Evolutionary conservation across 2,329 filamentous ascomycete genomes (phyloP).

Genomic region (Phialophora macrospora): DNA sequence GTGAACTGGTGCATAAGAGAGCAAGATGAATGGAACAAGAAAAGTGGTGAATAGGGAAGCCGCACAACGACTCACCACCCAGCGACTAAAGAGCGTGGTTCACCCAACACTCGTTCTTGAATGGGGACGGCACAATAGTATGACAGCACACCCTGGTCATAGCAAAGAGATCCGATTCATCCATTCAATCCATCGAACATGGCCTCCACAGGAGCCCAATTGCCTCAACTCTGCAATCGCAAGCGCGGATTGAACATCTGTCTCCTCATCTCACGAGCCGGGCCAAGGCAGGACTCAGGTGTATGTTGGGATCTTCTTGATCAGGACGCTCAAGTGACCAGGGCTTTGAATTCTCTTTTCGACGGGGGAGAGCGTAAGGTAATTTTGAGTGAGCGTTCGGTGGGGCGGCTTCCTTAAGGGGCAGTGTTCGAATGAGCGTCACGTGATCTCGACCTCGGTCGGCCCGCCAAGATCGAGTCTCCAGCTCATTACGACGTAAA

Average conservation of each 20-base stretch:
- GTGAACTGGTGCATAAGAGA: neutral
- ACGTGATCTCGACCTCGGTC: neutral
- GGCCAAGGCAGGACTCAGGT: too few relatives aligned
- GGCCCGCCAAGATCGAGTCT: neutral
- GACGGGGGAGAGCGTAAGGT: neutral
- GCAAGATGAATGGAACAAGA: too few relatives aligned
- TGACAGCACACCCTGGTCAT: neutral
- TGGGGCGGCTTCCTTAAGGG: neutral
- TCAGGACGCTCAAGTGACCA: neutral
- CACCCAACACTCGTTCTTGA: neutral
- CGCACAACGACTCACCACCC: neutral
- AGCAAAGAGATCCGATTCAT: neutral
- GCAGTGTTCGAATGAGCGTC: too few relatives aligned
- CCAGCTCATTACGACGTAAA: slow-evolving; percentile 1
- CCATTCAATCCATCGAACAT: too few relatives aligned
- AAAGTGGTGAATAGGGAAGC: neutral
- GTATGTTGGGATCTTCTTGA: neutral
- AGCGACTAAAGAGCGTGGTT: neutral
- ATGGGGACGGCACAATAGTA: neutral
- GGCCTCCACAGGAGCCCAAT: too few relatives aligned
- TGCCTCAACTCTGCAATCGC: too few relatives aligned
- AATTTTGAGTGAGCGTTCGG: neutral
- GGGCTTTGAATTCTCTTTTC: neutral
- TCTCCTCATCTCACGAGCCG: too few relatives aligned
- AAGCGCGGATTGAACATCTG: too few relatives aligned